These are phyloP conservation scores for Acer yangbiense DNA, from an alignment of 345 rosid species.

Conservation along the genomic window DNA sequence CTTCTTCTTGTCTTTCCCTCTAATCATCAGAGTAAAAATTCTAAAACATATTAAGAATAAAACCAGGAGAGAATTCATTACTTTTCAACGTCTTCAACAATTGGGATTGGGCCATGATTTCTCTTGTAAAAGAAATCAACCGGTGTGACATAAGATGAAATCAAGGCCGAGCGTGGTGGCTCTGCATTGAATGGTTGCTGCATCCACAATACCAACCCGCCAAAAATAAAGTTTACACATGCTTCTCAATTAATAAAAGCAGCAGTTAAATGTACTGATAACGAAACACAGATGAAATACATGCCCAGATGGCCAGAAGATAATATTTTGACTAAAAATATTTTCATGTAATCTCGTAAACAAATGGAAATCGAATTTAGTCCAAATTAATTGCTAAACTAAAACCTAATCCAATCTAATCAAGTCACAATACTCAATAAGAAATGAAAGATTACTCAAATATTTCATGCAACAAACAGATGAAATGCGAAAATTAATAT, in stretches of 20 bases:
- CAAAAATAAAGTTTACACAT: background rate
- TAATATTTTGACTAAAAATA: background rate
- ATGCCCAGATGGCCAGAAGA: background rate
- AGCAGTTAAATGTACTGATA: no score
- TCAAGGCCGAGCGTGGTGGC: conserved; percentile 76
- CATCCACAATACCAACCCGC: conserved; percentile 13
- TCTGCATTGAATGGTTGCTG: conserved; percentile 97
- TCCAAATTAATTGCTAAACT: no score
- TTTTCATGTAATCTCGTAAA: background rate
- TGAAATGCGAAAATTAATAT: background rate
- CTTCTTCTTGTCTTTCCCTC: background rate
- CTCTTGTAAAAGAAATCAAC: conserved; percentile 91
- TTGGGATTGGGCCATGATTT: conserved; percentile 94
- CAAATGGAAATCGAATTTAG: background rate
- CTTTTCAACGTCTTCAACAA: conserved; percentile 74
- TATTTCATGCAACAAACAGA: background rate
- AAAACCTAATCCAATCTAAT: background rate
- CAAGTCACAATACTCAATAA: background rate
- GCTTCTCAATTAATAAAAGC: no score
- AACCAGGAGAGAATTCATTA: conserved; percentile 19
- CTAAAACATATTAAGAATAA: background rate
- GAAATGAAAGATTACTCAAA: background rate
- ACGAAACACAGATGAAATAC: background rate
- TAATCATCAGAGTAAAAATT: background rate
- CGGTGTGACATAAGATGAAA: conserved; percentile 76